Evolutionary conservation across 495 filamentous ascomycete species (phyloP), one percentile per base, ranked within the genome.

Genomic region (Wilcoxina mikolae): DNA sequence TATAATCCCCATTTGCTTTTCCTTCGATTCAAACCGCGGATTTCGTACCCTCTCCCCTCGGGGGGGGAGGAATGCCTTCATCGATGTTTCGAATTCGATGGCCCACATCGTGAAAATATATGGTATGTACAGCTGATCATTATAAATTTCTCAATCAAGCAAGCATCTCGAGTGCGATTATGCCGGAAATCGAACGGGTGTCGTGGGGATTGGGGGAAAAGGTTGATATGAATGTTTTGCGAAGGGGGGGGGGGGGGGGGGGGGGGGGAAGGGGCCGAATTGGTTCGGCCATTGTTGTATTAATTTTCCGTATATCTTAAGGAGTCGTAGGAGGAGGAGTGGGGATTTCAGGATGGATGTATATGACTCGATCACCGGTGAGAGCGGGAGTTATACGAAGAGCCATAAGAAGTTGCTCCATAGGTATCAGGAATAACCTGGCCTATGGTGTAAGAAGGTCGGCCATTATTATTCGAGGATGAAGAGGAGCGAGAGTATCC

Each of bases 401-500:
- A 7, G 31, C 15, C 31, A 15, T 35, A 35, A 15, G 7, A 35
- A 7, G 7, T 35, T 15, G 31, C 7, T 35, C 31, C 31, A 18
- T 43, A 43, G 39, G 17, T 4, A 20, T 43, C 39, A 4, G 39
- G 39, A 20, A 43, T 9, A 35, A 35, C 31, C 15, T 35, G 31
- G 31, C 31, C 15, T 5, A 35, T 35, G 31, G 31, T 15, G 15
- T 35, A 45, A 9, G 42, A 45, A 17, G 42, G 12, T 9, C 9
- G 42, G 12, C n/a, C n/a, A n/a, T n/a, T n/a, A n/a, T n/a, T n/a
- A n/a, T n/a, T n/a, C n/a, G 42, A 45, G 42, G 42, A 45, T 9
- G 42, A 20, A 17, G 42, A 45, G 12, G 42, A 9, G 38, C 7
- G 68, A 33, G 12, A 25, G 7, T 46, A 55, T 7, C 46, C 23